Evolutionary conservation across 139 green algal genomes (phyloP).

Genomic region (Chlamydomonas schloesseri): DNA sequence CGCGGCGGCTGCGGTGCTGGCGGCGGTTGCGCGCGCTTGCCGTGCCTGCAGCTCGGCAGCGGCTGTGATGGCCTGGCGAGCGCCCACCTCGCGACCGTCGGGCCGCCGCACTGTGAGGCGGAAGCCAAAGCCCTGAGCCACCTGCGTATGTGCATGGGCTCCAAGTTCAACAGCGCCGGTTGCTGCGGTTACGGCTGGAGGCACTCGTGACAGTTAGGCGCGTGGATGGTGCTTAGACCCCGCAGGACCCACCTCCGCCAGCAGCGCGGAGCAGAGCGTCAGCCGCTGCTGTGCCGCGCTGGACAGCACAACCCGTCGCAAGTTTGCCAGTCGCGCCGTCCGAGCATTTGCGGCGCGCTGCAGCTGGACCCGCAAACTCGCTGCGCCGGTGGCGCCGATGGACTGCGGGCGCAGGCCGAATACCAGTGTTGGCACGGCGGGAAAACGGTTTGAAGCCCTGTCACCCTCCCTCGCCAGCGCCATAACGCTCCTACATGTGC

Average conservation of each 20-base stretch:
- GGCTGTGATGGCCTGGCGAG: conserved; percentile 12
- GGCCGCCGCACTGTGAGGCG: conserved; percentile 4
- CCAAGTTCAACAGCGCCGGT: too few relatives aligned
- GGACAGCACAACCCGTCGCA: conserved; percentile 25
- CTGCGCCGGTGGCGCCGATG: conserved; percentile 29
- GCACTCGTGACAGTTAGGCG: too few relatives aligned
- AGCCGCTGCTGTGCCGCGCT: conserved; percentile 25
- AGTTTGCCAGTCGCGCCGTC: background rate
- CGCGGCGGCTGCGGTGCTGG: background rate
- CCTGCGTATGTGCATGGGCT: background rate
- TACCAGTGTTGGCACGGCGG: too few relatives aligned
- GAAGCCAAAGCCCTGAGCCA: conserved; percentile 34
- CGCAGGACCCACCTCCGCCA: conserved; percentile 9
- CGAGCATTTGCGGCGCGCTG: background rate
- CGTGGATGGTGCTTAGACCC: too few relatives aligned
- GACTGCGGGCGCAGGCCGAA: background rate
- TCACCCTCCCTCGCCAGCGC: too few relatives aligned
- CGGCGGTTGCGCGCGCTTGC: too few relatives aligned
- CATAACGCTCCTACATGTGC: too few relatives aligned
- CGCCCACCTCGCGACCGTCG: background rate
- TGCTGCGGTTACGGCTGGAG: too few relatives aligned
- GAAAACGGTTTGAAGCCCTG: background rate
- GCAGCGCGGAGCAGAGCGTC: conserved; percentile 13
- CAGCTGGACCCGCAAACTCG: conserved; percentile 22
- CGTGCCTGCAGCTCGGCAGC: background rate